A percentile compares a stretch with the other conserved stretches of the same genome.
These are phyloP conservation scores for Cylindrodendrum hubeiense DNA, from an alignment of 2,329 filamentous ascomycete genomes.

Conservation along the genomic window DNA sequence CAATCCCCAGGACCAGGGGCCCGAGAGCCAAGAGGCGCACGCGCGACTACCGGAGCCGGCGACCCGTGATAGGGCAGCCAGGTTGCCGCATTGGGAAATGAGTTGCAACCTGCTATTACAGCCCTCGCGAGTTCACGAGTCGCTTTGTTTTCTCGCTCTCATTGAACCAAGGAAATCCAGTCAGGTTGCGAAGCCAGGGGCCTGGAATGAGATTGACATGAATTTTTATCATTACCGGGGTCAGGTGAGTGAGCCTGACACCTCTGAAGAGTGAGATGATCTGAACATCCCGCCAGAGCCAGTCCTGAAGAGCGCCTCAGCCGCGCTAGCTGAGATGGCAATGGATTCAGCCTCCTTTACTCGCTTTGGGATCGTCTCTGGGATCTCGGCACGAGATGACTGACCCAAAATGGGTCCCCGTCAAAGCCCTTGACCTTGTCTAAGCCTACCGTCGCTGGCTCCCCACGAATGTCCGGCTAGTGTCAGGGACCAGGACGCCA, in stretches of 20 bases:
- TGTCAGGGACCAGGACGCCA: background rate
- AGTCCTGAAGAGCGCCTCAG: background rate
- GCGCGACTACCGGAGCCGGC: slow-evolving; percentile 17
- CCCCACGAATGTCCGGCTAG: background rate
- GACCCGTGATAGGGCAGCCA: slow-evolving; percentile 1
- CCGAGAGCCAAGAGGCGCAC: slow-evolving; percentile 22
- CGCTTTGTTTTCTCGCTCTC: background rate
- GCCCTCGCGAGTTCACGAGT: background rate
- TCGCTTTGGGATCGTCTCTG: background rate
- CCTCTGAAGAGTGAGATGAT: no score
- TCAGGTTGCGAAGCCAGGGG: background rate
- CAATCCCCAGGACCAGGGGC: background rate
- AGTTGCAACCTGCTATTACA: background rate
- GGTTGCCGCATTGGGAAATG: slow-evolving; percentile 18
- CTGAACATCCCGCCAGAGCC: no score
- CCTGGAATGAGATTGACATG: no score
- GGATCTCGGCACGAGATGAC: slow-evolving; percentile 5
- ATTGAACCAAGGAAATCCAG: no score
- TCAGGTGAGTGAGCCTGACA: no score
- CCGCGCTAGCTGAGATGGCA: background rate
- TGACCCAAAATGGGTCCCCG: background rate
- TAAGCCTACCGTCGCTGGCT: background rate
- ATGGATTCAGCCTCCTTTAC: background rate
- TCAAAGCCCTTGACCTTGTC: background rate
- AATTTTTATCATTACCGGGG: no score